phyloP scores from a whole-genome alignment of 2,329 filamentous ascomycete genomes.

The Aspergillus intermedius region DNA sequence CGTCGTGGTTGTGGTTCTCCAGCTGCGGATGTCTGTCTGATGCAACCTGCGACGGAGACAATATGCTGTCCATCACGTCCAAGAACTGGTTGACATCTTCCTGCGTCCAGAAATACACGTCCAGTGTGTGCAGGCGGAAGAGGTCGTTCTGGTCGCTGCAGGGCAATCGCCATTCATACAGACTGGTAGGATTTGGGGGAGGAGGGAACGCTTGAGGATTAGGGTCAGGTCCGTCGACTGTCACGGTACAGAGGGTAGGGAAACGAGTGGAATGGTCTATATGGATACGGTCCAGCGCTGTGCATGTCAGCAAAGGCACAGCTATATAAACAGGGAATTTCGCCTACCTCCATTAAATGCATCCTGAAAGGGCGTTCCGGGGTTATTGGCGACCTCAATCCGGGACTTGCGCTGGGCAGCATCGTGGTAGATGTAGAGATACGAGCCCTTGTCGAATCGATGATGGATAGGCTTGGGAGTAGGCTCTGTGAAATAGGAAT shows the following conservation, averaged over 20 bases:
- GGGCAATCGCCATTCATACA: conserved; percentile 53
- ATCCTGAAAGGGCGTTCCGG: conserved; percentile 58
- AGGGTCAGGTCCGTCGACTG: conserved; percentile 40
- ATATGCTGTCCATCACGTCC: conserved; percentile 34
- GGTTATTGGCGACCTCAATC: conserved; percentile 59
- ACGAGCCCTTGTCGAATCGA: conserved; percentile 59
- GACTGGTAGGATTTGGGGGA: conserved; percentile 18
- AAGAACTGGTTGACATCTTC: conserved; percentile 53
- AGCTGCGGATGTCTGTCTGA: conserved; percentile 42
- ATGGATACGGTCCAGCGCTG: conserved; percentile 47
- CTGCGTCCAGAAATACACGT: conserved; percentile 59
- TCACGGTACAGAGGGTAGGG: conserved; percentile 53
- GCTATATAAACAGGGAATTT: not conserved
- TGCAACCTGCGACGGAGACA: conserved; percentile 40
- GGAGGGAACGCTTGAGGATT: conserved; percentile 19
- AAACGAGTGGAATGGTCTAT: conserved; percentile 54
- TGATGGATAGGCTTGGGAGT: conserved; percentile 51
- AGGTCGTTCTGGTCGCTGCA: conserved; percentile 48
- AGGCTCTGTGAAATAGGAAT: conserved; percentile 57
- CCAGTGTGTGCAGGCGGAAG: conserved; percentile 51
- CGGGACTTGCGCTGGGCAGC: conserved; percentile 47
- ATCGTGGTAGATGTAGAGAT: conserved; percentile 59
- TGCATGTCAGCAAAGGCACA: not conserved
- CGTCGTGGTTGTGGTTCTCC: conserved; percentile 25
- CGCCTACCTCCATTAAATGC: conserved; percentile 55